Evolutionary conservation across 106 monocot genomes (phyloP).

Genomic region (Dendrobium chrysotoxum): DNA sequence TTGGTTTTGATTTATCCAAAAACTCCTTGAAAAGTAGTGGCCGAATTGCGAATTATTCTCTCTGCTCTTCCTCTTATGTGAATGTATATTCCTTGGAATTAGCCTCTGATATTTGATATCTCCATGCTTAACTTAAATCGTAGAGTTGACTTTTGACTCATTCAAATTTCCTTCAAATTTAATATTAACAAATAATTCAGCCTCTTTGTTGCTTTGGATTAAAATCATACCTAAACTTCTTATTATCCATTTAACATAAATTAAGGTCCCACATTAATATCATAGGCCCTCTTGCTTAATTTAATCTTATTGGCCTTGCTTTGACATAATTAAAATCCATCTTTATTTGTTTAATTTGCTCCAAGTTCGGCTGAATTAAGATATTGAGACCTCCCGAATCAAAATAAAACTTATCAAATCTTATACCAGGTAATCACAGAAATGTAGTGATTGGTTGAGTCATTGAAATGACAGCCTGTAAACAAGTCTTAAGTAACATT

Average conservation of each 20-base stretch:
- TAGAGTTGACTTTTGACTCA: background rate
- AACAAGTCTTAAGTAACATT: background rate
- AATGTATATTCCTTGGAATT: too few relatives aligned
- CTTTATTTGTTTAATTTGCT: background rate
- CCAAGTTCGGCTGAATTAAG: background rate
- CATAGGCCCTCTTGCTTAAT: background rate
- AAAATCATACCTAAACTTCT: background rate
- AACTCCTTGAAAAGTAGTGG: too few relatives aligned
- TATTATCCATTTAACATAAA: background rate
- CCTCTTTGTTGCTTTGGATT: background rate
- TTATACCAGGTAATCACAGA: too few relatives aligned
- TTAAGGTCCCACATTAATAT: background rate
- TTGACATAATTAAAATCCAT: background rate
- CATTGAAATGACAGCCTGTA: background rate
- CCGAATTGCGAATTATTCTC: too few relatives aligned
- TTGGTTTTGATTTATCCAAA: too few relatives aligned
- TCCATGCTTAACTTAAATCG: background rate
- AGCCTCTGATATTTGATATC: too few relatives aligned
- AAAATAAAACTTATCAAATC: too few relatives aligned
- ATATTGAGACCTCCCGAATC: too few relatives aligned
- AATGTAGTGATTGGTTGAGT: background rate
- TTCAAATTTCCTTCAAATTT: background rate
- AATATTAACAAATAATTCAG: background rate
- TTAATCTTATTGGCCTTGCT: background rate
- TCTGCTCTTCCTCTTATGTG: too few relatives aligned